These are phyloP conservation scores for Apophysomyces elegans DNA, from an alignment of 371 early-diverging fungal species.

Conservation along the genomic window DNA sequence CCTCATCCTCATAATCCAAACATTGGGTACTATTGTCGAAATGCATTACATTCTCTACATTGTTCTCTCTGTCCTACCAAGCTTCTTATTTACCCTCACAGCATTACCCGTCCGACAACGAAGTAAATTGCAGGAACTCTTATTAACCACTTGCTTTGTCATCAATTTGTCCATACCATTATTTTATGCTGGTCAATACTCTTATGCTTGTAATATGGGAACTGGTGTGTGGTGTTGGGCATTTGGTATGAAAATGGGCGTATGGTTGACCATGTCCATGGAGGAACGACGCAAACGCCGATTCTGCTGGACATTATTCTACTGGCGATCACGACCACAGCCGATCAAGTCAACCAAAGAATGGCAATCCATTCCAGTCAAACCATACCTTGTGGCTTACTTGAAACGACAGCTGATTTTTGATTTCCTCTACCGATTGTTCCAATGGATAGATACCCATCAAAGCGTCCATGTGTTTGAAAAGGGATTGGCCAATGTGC, in stretches of 20 bases:
- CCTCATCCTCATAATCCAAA: not conserved
- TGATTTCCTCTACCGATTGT: constrained; percentile 18
- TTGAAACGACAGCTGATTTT: constrained; percentile 26
- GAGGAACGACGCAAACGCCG: constrained; percentile 38
- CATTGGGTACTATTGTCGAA: no score
- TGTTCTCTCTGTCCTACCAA: constrained; percentile 25
- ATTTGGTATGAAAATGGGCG: constrained; percentile 45
- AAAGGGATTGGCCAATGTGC: not conserved
- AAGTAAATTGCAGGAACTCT: constrained; percentile 21
- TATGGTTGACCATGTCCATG: constrained; percentile 43
- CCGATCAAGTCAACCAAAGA: not conserved
- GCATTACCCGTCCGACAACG: constrained; percentile 34
- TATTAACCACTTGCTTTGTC: constrained; percentile 22
- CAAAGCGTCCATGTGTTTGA: constrained; percentile 21
- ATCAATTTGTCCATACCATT: constrained; percentile 33
- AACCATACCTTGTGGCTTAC: constrained; percentile 9
- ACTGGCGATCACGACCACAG: constrained; percentile 34
- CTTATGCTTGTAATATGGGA: constrained; percentile 22
- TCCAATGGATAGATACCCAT: constrained; percentile 21
- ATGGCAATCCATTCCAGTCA: constrained; percentile 10
- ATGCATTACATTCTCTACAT: constrained; percentile 20
- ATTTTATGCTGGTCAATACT: constrained; percentile 32
- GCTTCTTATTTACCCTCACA: constrained; percentile 25
- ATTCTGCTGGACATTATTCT: constrained; percentile 28
- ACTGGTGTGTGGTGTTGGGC: constrained; percentile 36